These are phyloP conservation scores for Proliferodiscus dingleyae DNA, from an alignment of 2,329 filamentous ascomycete genomes.

Conservation along the genomic window DNA sequence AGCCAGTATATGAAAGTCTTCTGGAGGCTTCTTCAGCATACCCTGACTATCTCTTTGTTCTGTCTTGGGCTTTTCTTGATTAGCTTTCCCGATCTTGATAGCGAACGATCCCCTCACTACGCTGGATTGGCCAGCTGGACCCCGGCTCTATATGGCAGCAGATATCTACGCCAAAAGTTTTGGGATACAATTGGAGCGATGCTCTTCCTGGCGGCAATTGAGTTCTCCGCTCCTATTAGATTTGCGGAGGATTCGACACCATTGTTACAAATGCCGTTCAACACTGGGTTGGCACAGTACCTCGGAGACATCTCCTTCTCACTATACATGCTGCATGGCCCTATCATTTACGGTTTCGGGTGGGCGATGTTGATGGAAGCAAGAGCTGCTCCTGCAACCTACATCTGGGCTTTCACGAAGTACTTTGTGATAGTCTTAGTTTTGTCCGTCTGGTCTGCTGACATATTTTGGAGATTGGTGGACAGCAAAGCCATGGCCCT, in stretches of 20 bases:
- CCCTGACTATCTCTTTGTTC: background rate
- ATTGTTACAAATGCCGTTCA: constrained; percentile 38
- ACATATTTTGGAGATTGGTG: constrained; percentile 6
- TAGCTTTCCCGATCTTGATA: constrained; percentile 4
- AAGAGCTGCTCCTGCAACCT: background rate
- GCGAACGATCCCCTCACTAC: no score
- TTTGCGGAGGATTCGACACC: constrained; percentile 16
- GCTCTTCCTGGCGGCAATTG: constrained; percentile 22
- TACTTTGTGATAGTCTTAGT: background rate
- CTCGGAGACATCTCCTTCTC: constrained; percentile 51
- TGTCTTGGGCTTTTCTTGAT: constrained; percentile 6
- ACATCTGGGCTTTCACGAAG: background rate
- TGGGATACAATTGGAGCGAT: constrained; percentile 15
- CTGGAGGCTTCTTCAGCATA: background rate
- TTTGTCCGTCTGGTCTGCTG: constrained; percentile 3
- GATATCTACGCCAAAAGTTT: constrained; percentile 7
- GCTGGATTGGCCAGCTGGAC: no score
- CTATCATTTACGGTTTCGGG: constrained; percentile 34
- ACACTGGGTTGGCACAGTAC: constrained; percentile 45
- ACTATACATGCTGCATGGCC: constrained; percentile 52
- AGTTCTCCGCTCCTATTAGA: constrained; percentile 1
- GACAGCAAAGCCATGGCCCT: constrained; percentile 1
- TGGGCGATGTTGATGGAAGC: constrained; percentile 1
- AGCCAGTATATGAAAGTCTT: background rate
- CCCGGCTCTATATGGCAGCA: no score